Evolutionary conservation across 176 grass and related monocot genomes (phyloP).

Genomic region (Themeda triandra): DNA sequence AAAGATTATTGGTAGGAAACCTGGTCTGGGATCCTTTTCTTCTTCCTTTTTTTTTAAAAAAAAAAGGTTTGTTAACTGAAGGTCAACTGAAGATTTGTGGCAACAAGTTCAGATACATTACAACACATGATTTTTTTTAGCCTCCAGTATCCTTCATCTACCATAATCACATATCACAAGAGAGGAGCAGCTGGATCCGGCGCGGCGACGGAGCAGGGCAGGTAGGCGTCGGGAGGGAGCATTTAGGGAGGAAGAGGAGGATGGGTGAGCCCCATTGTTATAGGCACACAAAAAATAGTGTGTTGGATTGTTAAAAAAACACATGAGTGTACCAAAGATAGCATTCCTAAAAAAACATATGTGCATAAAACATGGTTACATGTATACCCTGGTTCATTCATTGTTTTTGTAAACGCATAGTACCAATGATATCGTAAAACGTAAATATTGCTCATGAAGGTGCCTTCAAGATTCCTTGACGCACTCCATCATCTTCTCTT

Average conservation of each 20-base stretch:
- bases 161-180: too few species aligned
- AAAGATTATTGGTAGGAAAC: constrained; percentile 74
- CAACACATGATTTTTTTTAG: too few species aligned
- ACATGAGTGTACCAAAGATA: too few species aligned
- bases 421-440: not conserved
- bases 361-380: not conserved
- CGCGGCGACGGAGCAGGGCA: too few species aligned
- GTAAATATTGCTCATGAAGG: not conserved
- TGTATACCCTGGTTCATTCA: not conserved
- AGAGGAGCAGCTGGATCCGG: too few species aligned
- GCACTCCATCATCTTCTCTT: not conserved
- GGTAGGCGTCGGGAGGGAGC: too few species aligned
- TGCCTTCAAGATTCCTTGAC: not conserved
- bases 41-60: not conserved
- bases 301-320: too few species aligned
- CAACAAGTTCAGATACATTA: not conserved
- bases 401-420: not conserved
- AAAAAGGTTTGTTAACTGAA: not conserved
- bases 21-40: not conserved
- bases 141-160: too few species aligned
- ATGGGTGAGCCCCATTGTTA: too few species aligned
- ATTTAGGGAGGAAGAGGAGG: too few species aligned
- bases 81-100: not conserved
- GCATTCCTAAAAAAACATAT: not conserved
- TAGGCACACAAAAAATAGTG: too few species aligned